Base-by-base conservation (phyloP, 805 yeast genomes). In the Lachancea quebecensis region DNA sequence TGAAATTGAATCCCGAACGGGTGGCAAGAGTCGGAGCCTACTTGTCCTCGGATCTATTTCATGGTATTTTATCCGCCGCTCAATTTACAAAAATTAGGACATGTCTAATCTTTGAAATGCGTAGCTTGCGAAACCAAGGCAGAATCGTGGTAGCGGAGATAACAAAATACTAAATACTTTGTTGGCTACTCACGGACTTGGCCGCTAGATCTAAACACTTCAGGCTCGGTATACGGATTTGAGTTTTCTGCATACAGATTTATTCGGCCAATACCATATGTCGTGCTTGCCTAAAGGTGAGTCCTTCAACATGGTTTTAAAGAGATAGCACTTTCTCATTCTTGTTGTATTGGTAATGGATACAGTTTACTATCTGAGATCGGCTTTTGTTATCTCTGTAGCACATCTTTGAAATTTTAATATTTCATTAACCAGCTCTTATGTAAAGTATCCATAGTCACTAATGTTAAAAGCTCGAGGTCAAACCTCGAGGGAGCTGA, bases 231-330 rank as follows among this genome's bases (percentile, higher is more conserved):
- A 38, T 27, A 6, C 15, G 10, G 15, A 17, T 34, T 44, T 49
- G 5, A 38, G 48, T 17, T 49, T 41, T 18, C 14, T 48, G 12
- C 50, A 44, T 25, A 43, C 48, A 3, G 49, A 45, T 25, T 11
- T 42, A 1, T 49, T 49, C 39, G 53, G 51, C 53, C 53, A 16
- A 25, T 41, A 41, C 38, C 31, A 41, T 10, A 17, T 32, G 18
- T 28, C 39, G n/a, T n/a, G n/a, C n/a, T n/a, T n/a, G n/a, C n/a
- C n/a, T n/a, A n/a, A n/a, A n/a, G n/a, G n/a, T n/a, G n/a, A n/a
- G n/a, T n/a, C n/a, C n/a, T n/a, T n/a, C n/a, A n/a, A n/a, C n/a
- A n/a, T n/a, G n/a, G n/a, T n/a, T n/a, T n/a, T n/a, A n/a, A n/a
- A n/a, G n/a, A n/a, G n/a, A n/a, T n/a, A n/a, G n/a, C n/a, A n/a